Evolutionary conservation across 306 rosid species (phyloP).

Genomic region (Pyrus pyrifolia): DNA sequence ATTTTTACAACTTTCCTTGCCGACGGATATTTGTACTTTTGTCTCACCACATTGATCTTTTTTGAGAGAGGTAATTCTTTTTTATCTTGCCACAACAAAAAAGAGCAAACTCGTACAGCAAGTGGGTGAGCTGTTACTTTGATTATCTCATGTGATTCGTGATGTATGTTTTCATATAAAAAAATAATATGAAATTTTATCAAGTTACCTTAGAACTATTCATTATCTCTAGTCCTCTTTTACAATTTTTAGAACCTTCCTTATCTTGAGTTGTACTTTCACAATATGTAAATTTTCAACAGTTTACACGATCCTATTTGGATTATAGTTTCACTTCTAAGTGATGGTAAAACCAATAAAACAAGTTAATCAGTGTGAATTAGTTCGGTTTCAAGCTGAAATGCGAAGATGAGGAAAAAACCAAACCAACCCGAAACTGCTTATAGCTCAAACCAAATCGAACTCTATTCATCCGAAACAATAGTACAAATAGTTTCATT

Average conservation of each 20-base stretch:
- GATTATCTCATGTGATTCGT: not conserved
- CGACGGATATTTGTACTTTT: not conserved
- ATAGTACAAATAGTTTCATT: not conserved
- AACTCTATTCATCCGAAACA: not conserved
- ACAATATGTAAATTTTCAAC: not conserved
- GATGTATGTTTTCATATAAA: too few species aligned
- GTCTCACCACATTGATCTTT: not conserved
- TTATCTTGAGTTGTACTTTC: not conserved
- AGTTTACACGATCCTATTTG: too few species aligned
- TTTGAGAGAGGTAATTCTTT: not conserved
- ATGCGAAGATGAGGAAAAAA: not conserved
- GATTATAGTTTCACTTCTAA: too few species aligned
- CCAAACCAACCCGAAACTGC: not conserved
- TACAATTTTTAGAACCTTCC: not conserved
- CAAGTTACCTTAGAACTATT: not conserved
- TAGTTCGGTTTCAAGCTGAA: not conserved
- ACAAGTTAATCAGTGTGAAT: too few species aligned
- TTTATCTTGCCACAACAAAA: not conserved
- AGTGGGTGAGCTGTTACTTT: not conserved
- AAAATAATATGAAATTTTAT: too few species aligned
- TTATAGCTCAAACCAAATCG: not conserved
- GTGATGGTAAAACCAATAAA: not conserved
- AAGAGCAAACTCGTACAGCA: not conserved
- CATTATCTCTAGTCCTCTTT: not conserved
- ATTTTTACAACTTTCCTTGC: conserved; percentile 1